These are phyloP conservation scores for Gentiana macrophylla DNA, from an alignment of 257 asterid genomes.

Conservation along the genomic window DNA sequence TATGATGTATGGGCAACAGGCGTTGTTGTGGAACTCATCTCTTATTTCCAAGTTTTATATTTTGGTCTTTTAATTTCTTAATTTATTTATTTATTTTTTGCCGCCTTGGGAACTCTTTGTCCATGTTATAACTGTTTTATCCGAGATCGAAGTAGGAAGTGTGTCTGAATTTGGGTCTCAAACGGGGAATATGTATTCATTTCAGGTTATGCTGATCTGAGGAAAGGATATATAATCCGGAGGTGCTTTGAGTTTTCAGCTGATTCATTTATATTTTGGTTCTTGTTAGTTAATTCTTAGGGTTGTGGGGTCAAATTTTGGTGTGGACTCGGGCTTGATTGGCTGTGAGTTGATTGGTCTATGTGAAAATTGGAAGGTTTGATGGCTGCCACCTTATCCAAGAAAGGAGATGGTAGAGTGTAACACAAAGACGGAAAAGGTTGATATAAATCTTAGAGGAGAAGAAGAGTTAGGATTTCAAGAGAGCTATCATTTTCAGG, in stretches of 20 bases:
- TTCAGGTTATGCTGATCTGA: not conserved
- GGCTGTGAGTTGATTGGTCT: not conserved
- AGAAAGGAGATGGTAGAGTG: slow-evolving; percentile 49
- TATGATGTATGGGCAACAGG: too few species aligned
- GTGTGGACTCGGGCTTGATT: not conserved
- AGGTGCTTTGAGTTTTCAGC: slow-evolving; percentile 3
- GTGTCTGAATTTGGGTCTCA: not conserved
- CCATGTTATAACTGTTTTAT: too few species aligned
- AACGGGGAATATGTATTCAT: not conserved
- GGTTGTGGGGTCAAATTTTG: not conserved
- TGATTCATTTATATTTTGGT: not conserved
- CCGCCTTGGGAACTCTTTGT: too few species aligned
- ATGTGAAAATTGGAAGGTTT: slow-evolving; percentile 1
- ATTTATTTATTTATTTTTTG: too few species aligned
- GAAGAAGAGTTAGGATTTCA: slow-evolving; percentile 19
- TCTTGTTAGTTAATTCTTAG: slow-evolving; percentile 1
- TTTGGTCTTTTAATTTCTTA: too few species aligned
- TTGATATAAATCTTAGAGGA: slow-evolving; percentile 13
- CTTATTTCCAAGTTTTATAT: too few species aligned
- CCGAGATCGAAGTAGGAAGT: too few species aligned
- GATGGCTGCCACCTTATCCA: slow-evolving; percentile 15
- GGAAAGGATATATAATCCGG: not conserved
- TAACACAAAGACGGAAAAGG: slow-evolving; percentile 21
- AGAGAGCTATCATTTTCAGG: slow-evolving; percentile 72
- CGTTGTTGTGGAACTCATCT: too few species aligned